Conservation (phyloP, 2,329 filamentous ascomycete species). For the Pezicula carpinea region DNA sequence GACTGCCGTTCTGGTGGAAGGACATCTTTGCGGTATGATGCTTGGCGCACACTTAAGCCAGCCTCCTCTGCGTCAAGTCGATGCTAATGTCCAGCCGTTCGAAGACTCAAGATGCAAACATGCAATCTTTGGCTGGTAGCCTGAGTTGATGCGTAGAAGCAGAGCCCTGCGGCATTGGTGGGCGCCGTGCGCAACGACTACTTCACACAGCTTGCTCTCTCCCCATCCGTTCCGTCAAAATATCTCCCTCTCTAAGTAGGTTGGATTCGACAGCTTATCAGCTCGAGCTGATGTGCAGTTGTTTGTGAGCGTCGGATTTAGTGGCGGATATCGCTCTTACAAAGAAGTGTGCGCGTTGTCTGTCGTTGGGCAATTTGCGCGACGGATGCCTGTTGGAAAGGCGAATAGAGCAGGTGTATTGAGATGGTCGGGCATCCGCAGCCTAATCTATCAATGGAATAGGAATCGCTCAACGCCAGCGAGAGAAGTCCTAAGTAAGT, state of each 20-base stretch:
- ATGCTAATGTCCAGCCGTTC: slow-evolving; percentile 1
- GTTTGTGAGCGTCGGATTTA: not conserved
- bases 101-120: slow-evolving; percentile 5
- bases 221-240: slow-evolving; percentile 14
- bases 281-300: not conserved
- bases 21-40: slow-evolving; percentile 44
- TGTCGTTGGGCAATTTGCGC: not conserved
- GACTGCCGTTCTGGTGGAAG: slow-evolving; percentile 53
- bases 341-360: not conserved
- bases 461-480: slow-evolving; percentile 5
- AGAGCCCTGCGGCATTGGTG: slow-evolving; percentile 17
- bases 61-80: slow-evolving; percentile 2
- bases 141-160: slow-evolving; percentile 10
- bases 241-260: not conserved
- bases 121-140: slow-evolving; percentile 16
- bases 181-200: slow-evolving; percentile 10
- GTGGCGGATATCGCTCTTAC: not conserved
- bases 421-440: not conserved
- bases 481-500: slow-evolving; percentile 2
- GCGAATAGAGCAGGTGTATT: not conserved
- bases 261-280: not conserved
- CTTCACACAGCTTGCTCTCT: slow-evolving; percentile 11
- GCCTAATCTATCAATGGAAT: not conserved
- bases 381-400: not conserved
- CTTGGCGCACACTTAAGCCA: slow-evolving; percentile 8